Conservation (phyloP, 2,329 filamentous ascomycete species). For the Alternaria ethzedia region DNA sequence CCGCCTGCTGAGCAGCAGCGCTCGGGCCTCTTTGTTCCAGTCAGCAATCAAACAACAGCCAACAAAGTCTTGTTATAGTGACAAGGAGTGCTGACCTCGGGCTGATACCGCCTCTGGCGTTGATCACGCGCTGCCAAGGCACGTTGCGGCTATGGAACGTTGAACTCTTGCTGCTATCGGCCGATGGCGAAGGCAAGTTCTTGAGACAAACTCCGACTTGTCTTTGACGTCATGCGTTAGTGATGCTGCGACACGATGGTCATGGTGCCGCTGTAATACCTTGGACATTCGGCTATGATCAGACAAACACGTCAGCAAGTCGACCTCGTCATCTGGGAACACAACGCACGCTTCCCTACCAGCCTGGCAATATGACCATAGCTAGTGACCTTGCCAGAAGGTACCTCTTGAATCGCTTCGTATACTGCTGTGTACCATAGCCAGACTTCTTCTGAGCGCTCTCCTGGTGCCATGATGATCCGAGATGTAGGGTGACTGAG, state of each 20-base stretch:
- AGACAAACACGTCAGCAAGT: constrained; percentile 29
- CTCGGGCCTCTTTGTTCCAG: constrained; percentile 49
- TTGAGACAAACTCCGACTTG: constrained; percentile 93
- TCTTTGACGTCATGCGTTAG: constrained; percentile 52
- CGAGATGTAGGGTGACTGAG: not conserved
- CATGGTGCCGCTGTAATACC: constrained; percentile 39
- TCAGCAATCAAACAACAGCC: constrained; percentile 26
- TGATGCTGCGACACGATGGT: constrained; percentile 42
- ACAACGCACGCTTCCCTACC: constrained; percentile 71
- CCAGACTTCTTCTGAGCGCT: constrained; percentile 73
- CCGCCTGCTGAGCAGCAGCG: constrained; percentile 56
- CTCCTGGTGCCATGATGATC: constrained; percentile 59
- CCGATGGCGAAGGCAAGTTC: constrained; percentile 68
- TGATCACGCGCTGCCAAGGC: constrained; percentile 94
- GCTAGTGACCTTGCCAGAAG: constrained; percentile 79
- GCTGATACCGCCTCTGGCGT: constrained; percentile 83
- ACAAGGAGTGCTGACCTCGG: constrained; percentile 66
- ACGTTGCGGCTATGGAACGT: constrained; percentile 78
- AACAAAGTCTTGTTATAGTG: constrained; percentile 15
- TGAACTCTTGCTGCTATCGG: constrained; percentile 50
- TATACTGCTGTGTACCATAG: constrained; percentile 82
- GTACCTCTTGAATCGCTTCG: constrained; percentile 83
- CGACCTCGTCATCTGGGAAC: constrained; percentile 13
- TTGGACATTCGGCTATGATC: constrained; percentile 54
- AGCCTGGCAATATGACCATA: constrained; percentile 83